Base-by-base conservation (phyloP, 176 grass and related monocot genomes). In the Carex cristatella region DNA sequence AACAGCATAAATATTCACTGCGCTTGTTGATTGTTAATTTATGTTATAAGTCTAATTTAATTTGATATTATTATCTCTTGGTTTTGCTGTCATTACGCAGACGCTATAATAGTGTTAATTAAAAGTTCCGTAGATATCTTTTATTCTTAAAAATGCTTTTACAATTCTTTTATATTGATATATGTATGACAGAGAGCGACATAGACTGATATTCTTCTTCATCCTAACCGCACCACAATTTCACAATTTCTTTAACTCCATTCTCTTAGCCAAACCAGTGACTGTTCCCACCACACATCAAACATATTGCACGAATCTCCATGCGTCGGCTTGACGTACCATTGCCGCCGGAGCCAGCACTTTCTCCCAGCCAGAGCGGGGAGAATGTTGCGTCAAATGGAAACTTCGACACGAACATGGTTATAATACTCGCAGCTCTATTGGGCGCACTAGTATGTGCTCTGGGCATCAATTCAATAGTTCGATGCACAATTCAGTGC, bases 331-430 rank as follows among this genome's bases (percentile, higher is more conserved):
- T 85, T 18, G 64, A 84, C 55, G 76, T 73, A 65, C 51, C 67
- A 46, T 59, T 60, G 23, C 85, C n/a, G 28, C 73, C 19, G 38
- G 35, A 48, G 15, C 85, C 85, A 40, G 89, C 88, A 61, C 83
- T 42, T 60, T 79, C 81, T 71, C 86, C 87, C 67, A 89, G 81
- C 67, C 81, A 68, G 82, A 83, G 85, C 83, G 18, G 64, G 4
- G 83, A 62, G 2, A n/a, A 69, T 0, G 65, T 42, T 1, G 46
- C 49, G 69, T 19, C 88, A 46, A 88, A 85, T 82, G 87, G 78
- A 19, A 97, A 86, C 90, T 97, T 94, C 87, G 94, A 97, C 94
- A 88, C 90, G 65, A 97, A 94, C 85, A 97, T 97, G 94, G 92
- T 97, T 56, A 92, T 97, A 86, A 97, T 97, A 85, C 94, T 97